Base-by-base conservation (phyloP, 768 basidiomycete species). In the Mrakia gelida region DNA sequence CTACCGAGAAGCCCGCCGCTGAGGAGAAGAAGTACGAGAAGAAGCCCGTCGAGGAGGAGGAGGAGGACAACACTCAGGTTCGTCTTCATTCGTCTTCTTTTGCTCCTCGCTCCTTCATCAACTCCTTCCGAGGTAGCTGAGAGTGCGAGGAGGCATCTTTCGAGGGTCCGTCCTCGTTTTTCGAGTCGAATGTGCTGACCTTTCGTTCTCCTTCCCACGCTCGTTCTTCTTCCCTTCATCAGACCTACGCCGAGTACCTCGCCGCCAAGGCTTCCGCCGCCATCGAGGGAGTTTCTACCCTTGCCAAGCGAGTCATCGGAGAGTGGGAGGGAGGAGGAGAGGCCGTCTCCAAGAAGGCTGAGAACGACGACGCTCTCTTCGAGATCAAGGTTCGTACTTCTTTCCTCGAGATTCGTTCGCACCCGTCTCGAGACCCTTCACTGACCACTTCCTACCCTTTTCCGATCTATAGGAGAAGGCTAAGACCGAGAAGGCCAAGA, bases 261-360 rank as follows among this genome's bases (percentile, higher is more conserved):
- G 68, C 73, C 67, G 49, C 73, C 70, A 79, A 79, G 78, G 73
- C 78, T 56, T 7, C 78, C 34, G 78, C 78, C 70, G 78, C 78
- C 62, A 75, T 79, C 73, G 78, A 75, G 68, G 78, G 78, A 54
- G 78, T 79, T 38, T 6, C 65, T 18, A 26, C 30, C 41, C 78
- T 79, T 70, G 67, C 78, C 74, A 75, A 79, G 78, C 73, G 78
- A 62, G 78, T 79, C 73, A 61, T 79, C 62, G 73, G 67, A 13
- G 78, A 79, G 63, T 79, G 78, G 78, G 73, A 74, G 67, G 78
- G 78, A 38, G 78, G 63, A 63, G 78, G 78, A 43, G 78, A 79
- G 78, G 78, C 68, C 73, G 65, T 79, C 74, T 65, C 75, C 73
- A 79, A 79, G 78, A 71, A 75, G 45, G 68, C 11, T 43, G 71